Conservation (phyloP, 2,329 filamentous ascomycete species). For the Colletotrichum trifolii region DNA sequence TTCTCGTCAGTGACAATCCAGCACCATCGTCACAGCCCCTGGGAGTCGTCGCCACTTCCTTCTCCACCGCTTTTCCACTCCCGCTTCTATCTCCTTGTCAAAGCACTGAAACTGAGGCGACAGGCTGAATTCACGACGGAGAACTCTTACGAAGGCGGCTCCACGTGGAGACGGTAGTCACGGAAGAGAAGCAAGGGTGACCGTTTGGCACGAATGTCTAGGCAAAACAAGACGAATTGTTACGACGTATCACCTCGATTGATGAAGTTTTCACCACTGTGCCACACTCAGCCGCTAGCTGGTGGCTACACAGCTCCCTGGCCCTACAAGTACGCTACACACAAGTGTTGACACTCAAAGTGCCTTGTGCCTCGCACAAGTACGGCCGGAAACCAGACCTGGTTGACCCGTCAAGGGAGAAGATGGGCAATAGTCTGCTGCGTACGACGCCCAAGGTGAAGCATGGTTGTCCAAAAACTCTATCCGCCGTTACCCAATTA, state of each 20-base stretch:
- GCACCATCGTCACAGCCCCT: not conserved
- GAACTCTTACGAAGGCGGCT: not conserved
- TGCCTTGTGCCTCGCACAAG: not conserved
- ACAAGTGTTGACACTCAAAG: not conserved
- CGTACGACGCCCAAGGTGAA: not conserved
- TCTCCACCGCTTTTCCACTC: slow-evolving; percentile 16
- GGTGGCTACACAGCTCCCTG: not conserved
- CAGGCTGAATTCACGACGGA: not conserved
- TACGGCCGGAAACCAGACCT: too few species aligned
- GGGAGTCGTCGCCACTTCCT: slow-evolving; percentile 5
- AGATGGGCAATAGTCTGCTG: too few species aligned
- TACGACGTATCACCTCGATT: not conserved
- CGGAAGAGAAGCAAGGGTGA: not conserved
- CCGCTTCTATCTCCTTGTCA: slow-evolving; percentile 7
- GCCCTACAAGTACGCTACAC: not conserved
- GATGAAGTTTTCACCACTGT: not conserved
- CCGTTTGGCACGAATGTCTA: not conserved
- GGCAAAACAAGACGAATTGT: slow-evolving; percentile 20
- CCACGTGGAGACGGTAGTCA: slow-evolving; percentile 17
- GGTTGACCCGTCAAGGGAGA: too few species aligned
- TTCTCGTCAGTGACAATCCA: not conserved
- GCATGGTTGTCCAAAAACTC: not conserved
- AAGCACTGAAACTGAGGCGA: slow-evolving; percentile 32
- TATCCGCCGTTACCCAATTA: slow-evolving; percentile 11
- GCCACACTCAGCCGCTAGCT: not conserved